These are phyloP conservation scores for Xylaria castorea DNA, from an alignment of 495 filamentous ascomycete species.

Conservation along the genomic window DNA sequence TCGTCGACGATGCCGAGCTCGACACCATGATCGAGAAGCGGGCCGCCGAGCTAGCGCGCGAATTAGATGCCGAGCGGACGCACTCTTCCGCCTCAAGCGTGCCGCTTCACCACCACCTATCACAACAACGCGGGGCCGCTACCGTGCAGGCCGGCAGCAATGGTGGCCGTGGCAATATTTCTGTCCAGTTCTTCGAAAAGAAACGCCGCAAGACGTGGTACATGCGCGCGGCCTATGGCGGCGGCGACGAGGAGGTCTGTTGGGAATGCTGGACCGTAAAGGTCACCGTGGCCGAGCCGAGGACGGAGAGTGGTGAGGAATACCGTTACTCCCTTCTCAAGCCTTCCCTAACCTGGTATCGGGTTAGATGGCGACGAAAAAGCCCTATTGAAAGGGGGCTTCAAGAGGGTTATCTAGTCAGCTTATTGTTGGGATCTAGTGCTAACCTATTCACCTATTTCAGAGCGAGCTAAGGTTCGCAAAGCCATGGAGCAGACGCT, in stretches of 20 bases:
- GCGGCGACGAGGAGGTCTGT: slow-evolving; percentile 86
- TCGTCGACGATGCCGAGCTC: slow-evolving; percentile 86
- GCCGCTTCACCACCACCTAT: slow-evolving; percentile 26
- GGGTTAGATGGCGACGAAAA: neutral
- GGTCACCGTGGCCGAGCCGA: slow-evolving; percentile 85
- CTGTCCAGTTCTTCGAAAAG: slow-evolving; percentile 95
- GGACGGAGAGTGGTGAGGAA: slow-evolving; percentile 81
- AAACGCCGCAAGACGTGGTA: slow-evolving; percentile 85
- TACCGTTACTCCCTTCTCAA: neutral
- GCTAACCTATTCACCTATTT: slow-evolving; percentile 21
- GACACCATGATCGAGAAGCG: slow-evolving; percentile 92
- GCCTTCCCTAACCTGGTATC: neutral
- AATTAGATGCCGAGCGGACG: slow-evolving; percentile 57
- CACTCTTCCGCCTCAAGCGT: slow-evolving; percentile 34
- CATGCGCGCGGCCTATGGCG: slow-evolving; percentile 74
- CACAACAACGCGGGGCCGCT: slow-evolving; percentile 28
- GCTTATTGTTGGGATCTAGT: neutral
- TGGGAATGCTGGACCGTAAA: slow-evolving; percentile 97
- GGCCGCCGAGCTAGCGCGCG: slow-evolving; percentile 74
- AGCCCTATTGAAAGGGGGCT: neutral
- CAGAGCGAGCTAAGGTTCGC: slow-evolving; percentile 86
- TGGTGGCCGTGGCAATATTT: slow-evolving; percentile 77
- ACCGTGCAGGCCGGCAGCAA: slow-evolving; percentile 38
- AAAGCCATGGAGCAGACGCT: slow-evolving; percentile 87
- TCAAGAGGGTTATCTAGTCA: neutral